Evolutionary conservation across 345 rosid genomes (phyloP), one percentile per base, ranked within the genome.

Genomic region (Lepidium didymum): DNA sequence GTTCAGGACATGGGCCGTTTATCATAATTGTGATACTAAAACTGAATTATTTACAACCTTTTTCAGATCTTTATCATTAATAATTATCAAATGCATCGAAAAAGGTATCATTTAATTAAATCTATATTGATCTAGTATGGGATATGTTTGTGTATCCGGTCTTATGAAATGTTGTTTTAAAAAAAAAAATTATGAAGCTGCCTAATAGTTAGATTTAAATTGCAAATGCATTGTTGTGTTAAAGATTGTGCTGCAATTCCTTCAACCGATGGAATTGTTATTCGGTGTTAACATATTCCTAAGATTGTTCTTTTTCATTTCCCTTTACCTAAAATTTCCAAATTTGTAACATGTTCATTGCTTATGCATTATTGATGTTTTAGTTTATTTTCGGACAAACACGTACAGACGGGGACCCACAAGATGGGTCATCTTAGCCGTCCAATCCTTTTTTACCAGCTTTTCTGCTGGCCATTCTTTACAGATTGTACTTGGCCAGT

Each of bases 1-100:
- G 70, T 64, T 64, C 51, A 72, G 56, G 70, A 46, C 52, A 64
- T 72, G 76, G 70, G 76, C 10, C 58, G 57, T 33, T 63, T 55
- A 56, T 72, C 64, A 64, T 72, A 64, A 72, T 56, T 55, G 52
- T 7, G 36, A 46, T 31, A 72, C 44, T 45, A 72, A 45, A 64
- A 64, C 60, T 64, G 70, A 56, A 64, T 64, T 38, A 56, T 64
- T 72, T 4, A 46, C 46, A 47, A 50, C 3, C 64, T 63, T 27
- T 38, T 40, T 38, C 58, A 72, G 66, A 72, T 72, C 71, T 31
- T 56, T 10, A 56, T 27, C 33, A 54, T 25, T 8, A 35, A 7
- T 4, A 13, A 38, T 38, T 13, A 31, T 42, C 68, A 52, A 52
- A 43, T 18, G 14, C 55, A n/a, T 53, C 68, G 47, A 34, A 14